Evolutionary conservation across 306 rosid species (phyloP).

Genomic region (Cicer bijugum): DNA sequence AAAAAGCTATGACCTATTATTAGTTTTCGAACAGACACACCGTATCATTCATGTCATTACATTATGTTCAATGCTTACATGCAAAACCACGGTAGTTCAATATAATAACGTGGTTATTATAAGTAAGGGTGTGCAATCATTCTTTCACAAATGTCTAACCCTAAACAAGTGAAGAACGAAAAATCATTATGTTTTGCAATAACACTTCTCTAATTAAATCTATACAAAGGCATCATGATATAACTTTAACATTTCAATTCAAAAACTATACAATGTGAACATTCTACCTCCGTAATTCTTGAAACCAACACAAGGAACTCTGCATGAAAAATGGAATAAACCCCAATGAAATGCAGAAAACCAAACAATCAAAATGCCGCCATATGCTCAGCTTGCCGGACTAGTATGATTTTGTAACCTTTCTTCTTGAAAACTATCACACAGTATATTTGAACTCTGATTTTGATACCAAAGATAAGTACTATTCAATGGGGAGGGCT

Average conservation of each 20-base stretch:
- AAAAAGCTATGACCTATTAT: background rate
- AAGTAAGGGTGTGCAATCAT: background rate
- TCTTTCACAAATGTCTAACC: background rate
- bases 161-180: background rate
- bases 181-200: slow-evolving; percentile 9
- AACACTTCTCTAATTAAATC: background rate
- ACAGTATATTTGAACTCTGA: slow-evolving; percentile 35
- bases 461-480: slow-evolving; percentile 32
- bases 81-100: background rate
- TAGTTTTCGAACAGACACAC: background rate
- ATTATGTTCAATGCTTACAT: background rate
- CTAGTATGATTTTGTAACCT: slow-evolving; percentile 44
- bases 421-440: slow-evolving; percentile 47
- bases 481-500: slow-evolving; percentile 76
- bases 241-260: background rate
- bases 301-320: slow-evolving; percentile 19
- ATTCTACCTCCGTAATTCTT: slow-evolving; percentile 13
- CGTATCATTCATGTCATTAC: background rate
- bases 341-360: slow-evolving; percentile 34
- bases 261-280: background rate
- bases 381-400: slow-evolving; percentile 40
- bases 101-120: background rate
- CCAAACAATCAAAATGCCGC: slow-evolving; percentile 38
- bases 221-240: slow-evolving; percentile 8
- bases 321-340: slow-evolving; percentile 46